phyloP scores from a whole-genome alignment of 192 early-diverging fungal genomes.

The Rhizophagus prolifer region DNA sequence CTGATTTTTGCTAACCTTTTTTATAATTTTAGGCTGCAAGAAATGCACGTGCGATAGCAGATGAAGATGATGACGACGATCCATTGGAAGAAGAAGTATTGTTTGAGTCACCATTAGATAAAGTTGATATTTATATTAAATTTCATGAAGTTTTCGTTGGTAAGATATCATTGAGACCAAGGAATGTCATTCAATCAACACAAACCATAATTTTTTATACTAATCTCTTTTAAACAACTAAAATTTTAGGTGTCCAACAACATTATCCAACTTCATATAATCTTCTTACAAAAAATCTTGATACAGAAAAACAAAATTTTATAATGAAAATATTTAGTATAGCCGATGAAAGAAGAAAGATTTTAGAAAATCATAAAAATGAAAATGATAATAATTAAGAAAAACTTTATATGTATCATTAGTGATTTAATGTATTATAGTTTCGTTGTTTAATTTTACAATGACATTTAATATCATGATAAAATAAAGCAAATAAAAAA shows the following conservation, averaged over 20 bases:
- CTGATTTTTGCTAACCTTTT: background rate
- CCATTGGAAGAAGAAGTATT: constrained; percentile 72
- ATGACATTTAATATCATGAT: no score
- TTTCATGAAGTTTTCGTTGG: constrained; percentile 66
- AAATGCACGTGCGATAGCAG: constrained; percentile 36
- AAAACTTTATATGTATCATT: background rate
- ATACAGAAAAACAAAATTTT: constrained; percentile 47
- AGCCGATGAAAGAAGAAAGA: constrained; percentile 36
- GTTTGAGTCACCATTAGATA: constrained; percentile 78
- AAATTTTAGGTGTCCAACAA: constrained; percentile 49
- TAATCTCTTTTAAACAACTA: background rate
- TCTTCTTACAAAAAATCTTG: constrained; percentile 55
- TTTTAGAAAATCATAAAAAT: background rate
- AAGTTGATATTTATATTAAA: constrained; percentile 69
- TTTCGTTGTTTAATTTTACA: no score
- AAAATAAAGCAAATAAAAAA: no score
- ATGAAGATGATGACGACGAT: constrained; percentile 65
- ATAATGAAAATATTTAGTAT: constrained; percentile 49
- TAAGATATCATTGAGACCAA: constrained; percentile 39
- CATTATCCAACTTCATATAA: constrained; percentile 54
- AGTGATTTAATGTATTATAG: no score
- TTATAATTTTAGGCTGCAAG: constrained; percentile 19
- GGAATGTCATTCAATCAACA: background rate
- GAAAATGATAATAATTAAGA: background rate
- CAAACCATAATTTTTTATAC: background rate